Conservation (phyloP, 78 protist species). For the Pigoraptor vietnamica region DNA sequence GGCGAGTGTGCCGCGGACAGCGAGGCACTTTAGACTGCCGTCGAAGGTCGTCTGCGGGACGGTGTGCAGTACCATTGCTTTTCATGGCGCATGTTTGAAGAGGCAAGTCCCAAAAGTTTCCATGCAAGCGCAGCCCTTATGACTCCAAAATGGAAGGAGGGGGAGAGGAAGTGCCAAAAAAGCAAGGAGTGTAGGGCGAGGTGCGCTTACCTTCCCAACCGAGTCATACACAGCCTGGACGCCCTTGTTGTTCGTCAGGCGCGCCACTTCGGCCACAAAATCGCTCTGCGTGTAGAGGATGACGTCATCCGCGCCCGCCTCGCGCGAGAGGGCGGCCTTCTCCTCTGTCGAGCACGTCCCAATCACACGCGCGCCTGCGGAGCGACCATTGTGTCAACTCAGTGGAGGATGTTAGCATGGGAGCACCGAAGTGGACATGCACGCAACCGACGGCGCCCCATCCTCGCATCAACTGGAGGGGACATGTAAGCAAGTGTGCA, state of each 20-base stretch:
- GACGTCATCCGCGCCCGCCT: slow-evolving; percentile 55
- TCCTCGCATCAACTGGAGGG: no score
- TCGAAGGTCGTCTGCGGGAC: slow-evolving; percentile 39
- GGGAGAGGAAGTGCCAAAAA: background rate
- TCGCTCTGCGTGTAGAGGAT: slow-evolving; percentile 40
- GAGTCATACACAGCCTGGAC: slow-evolving; percentile 69
- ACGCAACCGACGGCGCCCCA: no score
- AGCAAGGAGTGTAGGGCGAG: background rate
- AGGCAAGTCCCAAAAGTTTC: no score
- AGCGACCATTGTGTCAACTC: no score
- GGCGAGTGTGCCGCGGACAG: slow-evolving; percentile 52
- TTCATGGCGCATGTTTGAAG: no score
- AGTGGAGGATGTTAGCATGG: background rate
- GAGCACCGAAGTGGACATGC: background rate
- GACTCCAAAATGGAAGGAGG: background rate
- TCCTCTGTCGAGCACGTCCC: slow-evolving; percentile 58
- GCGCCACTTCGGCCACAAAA: background rate
- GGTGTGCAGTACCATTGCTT: no score
- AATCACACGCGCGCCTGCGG: slow-evolving; percentile 58
- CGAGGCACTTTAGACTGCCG: slow-evolving; percentile 25
- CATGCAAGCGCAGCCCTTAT: background rate
- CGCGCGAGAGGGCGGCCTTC: slow-evolving; percentile 45
- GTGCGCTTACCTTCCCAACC: slow-evolving; percentile 36
- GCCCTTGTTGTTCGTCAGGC: slow-evolving; percentile 12
- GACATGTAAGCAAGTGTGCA: no score